Evolutionary conservation across 202 grass and related monocot genomes (phyloP), one percentile per base, ranked within the genome.

Genomic region (Carex arenaria): DNA sequence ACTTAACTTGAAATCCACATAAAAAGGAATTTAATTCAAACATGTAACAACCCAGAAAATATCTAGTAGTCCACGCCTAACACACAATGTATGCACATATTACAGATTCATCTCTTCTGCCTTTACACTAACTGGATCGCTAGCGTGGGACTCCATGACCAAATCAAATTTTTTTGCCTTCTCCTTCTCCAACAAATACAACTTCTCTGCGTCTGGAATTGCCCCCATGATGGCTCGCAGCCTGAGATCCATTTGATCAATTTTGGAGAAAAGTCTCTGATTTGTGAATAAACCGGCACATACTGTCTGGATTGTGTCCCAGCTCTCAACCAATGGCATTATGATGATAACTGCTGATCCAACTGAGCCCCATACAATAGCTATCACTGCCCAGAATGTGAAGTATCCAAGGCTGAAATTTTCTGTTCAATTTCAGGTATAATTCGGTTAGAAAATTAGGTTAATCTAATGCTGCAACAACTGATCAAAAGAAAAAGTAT

Each of bases 201-300:
- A 49, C 79, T 81, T 84, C 68, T 87, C 87, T 10, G 92, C 83
- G 49, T 97, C 90, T 0, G 94, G 94, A 81, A 94, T 97, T 73
- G 61, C 17, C 18, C 3, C 87, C 90, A 94, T 94, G 64, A 91
- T 91, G 11, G 92, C 85, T 54, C 51, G 83, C 22, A 92, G 84
- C 1, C 92, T 79, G 15, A 90, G 55, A 64, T 89, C 94, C 72
- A 91, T 84, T 14, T 92, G 90, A 28, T 97, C 94, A 19, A 97
- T 87, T 45, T 89, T 90, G 5, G 87, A 52, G 51, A 92, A 92
- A 1, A 94, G 67, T 3, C 52, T 79, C 45, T 97, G 84, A 52
- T 91, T 97, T 63, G 94, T 97, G 84, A 97, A 87, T 88, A 97
- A 91, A 57, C 94, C 94, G 3, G 68, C 75, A 69, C 78, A 90